Percentiles rank a stretch among this genome's conserved stretches.
phyloP scores from a whole-genome alignment of 2,329 filamentous ascomycete genomes.

The Colletotrichum graminicola region DNA sequence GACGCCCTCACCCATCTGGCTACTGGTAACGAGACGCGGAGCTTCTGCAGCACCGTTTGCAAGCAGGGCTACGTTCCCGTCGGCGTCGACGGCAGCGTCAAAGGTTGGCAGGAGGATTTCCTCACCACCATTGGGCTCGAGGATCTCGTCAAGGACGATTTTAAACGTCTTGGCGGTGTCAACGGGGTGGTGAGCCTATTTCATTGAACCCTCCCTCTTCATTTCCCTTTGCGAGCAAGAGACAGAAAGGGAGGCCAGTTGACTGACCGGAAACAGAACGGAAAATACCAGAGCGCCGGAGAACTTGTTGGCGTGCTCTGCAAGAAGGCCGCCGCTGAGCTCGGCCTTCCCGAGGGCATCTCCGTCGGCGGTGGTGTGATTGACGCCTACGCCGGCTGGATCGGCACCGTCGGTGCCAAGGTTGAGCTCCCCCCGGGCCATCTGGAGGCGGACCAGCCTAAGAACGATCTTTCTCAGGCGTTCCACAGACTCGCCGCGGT shows the following conservation, averaged over 20 bases:
- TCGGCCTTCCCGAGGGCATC: slow-evolving; percentile 88
- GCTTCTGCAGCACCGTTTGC: slow-evolving; percentile 95
- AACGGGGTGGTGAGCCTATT: slow-evolving; percentile 87
- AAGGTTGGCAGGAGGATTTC: slow-evolving; percentile 98
- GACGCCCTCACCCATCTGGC: slow-evolving; percentile 96
- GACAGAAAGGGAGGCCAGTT: slow-evolving; percentile 34
- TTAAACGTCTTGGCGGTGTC: slow-evolving; percentile 93
- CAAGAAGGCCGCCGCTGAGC: slow-evolving; percentile 83
- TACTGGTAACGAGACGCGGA: slow-evolving; percentile 90
- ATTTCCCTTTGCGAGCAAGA: slow-evolving; percentile 21
- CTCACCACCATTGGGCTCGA: slow-evolving; percentile 86
- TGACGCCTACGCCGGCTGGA: slow-evolving; percentile 98
- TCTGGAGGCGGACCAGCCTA: slow-evolving; percentile 74
- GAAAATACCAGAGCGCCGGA: slow-evolving; percentile 89
- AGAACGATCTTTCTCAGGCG: slow-evolving; percentile 91
- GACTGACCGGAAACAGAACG: slow-evolving; percentile 73
- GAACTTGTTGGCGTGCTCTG: slow-evolving; percentile 89
- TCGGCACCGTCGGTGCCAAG: slow-evolving; percentile 98
- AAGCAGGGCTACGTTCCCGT: slow-evolving; percentile 98
- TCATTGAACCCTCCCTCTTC: slow-evolving; percentile 49
- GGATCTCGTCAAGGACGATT: slow-evolving; percentile 87
- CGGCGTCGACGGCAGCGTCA: slow-evolving; percentile 96
- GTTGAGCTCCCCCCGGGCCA: slow-evolving; percentile 72
- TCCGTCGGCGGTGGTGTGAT: slow-evolving; percentile 97
- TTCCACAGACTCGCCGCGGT: slow-evolving; percentile 94